Conservation (phyloP, 371 early-diverging fungal genomes). For the Blakeslea trispora region DNA sequence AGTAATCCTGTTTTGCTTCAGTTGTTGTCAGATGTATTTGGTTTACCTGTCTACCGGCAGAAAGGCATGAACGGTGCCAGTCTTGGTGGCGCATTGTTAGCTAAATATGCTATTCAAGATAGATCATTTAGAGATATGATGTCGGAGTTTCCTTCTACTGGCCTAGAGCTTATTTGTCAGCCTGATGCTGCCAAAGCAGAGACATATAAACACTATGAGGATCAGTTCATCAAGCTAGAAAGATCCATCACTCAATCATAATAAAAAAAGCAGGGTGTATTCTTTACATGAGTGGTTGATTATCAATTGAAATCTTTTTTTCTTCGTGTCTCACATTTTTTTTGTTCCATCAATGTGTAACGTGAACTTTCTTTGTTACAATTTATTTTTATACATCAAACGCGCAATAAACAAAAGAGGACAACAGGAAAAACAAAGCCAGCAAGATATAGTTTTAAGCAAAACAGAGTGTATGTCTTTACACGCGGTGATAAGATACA, state of each 20-base stretch:
- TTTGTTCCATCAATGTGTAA: no score
- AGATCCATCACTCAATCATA: neutral
- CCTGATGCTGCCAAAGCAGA: conserved; percentile 26
- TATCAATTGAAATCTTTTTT: no score
- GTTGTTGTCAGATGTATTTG: conserved; percentile 71
- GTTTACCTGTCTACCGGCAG: conserved; percentile 61
- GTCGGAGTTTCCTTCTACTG: conserved; percentile 23
- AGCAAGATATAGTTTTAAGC: no score
- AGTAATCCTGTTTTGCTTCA: conserved; percentile 59
- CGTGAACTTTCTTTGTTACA: no score
- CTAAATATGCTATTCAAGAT: conserved; percentile 36
- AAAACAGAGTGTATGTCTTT: no score
- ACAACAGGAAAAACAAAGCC: no score
- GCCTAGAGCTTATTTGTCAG: conserved; percentile 32
- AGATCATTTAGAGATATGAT: conserved; percentile 41
- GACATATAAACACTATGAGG: conserved; percentile 4
- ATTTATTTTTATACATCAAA: no score
- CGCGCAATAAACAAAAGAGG: no score
- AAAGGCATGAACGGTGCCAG: conserved; percentile 50
- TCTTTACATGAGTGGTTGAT: no score
- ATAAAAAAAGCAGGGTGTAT: no score
- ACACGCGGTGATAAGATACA: no score
- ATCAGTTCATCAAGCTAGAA: conserved; percentile 21
- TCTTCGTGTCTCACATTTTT: no score
- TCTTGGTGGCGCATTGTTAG: conserved; percentile 50